phyloP scores from a whole-genome alignment of 2,329 filamentous ascomycete species.

The Sporothrix variecibatus region DNA sequence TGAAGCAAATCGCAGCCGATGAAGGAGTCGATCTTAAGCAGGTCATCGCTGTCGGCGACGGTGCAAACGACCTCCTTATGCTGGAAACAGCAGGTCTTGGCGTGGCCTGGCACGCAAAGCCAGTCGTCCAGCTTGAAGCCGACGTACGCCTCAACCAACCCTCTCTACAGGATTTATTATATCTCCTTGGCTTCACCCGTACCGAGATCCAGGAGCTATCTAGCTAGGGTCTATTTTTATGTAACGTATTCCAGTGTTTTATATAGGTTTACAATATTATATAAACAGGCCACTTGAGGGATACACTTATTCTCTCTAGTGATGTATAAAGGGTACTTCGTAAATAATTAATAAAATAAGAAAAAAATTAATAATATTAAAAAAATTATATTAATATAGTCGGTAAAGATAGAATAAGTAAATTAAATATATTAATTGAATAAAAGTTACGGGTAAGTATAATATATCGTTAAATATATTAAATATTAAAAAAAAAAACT shows the following conservation, averaged over 20 bases:
- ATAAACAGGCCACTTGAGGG: too few species aligned
- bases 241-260: too few species aligned
- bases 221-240: too few species aligned
- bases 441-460: too few species aligned
- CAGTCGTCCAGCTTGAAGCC: conserved; percentile 76
- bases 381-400: too few species aligned
- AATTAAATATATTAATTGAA: too few species aligned
- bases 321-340: background rate
- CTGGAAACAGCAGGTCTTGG: conserved; percentile 73
- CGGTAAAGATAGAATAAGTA: too few species aligned
- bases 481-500: too few species aligned
- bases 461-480: too few species aligned
- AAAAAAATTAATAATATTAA: too few species aligned
- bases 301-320: too few species aligned
- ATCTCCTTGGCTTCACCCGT: conserved; percentile 70
- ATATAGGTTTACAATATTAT: too few species aligned
- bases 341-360: background rate
- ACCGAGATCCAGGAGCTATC: conserved; percentile 55
- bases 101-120: conserved; percentile 83
- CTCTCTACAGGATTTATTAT: conserved; percentile 70
- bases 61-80: conserved; percentile 82
- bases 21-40: conserved; percentile 67
- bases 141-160: conserved; percentile 70
- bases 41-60: conserved; percentile 75
- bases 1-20: conserved; percentile 68